Evolutionary conservation across 768 basidiomycete genomes (phyloP), one percentile per base, ranked within the genome.

Genomic region (Daedalea quercina): DNA sequence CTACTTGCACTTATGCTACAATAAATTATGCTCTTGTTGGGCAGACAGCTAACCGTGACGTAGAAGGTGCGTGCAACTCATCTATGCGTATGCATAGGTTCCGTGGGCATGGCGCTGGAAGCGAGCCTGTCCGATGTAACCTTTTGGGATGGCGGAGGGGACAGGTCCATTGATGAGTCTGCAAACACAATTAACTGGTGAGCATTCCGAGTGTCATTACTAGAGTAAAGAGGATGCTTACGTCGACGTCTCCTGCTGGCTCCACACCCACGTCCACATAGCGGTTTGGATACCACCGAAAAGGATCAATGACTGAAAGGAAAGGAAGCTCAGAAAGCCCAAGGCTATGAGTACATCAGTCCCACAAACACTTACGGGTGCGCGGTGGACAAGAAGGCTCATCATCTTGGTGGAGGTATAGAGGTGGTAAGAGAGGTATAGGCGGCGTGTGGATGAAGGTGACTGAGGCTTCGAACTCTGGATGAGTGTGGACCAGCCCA

Each of bases 231-330:
- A 44, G 43, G 13, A 47, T 17, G 51, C 57, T 23, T 12, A 66
- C 65, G 59, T 61, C 40, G 63, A 59, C 49, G 56, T 52, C 50
- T 57, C 48, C 48, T 57, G 65, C 45, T 62, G 65, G 6, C 35
- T 44, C 47, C 54, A 66, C n/a, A 65, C 61, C 33, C 52, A 60
- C 34, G 45, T 53, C 33, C 58, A 55, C 42, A 64, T 34, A 12
- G 57, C 60, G 24, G 59, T 52, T 45, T 66, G 62, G 15, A 65
- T 25, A 20, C 58, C 54, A 15, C 40, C 55, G 46, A 63, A 67
- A 47, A 67, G 59, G 41, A 61, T 22, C 34, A 67, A 47, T 28
- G 63, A 56, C 63, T 66, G 47, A 3, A 22, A 11, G 11, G 11
- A 25, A 0, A 17, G 20, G 19, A n/a, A 28, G n/a, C 35, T 57